A percentile compares a stretch with the other conserved stretches of the same genome.
These are phyloP conservation scores for Achlya hypogyna DNA, from an alignment of 352 stramenopile species.

Conservation along the genomic window DNA sequence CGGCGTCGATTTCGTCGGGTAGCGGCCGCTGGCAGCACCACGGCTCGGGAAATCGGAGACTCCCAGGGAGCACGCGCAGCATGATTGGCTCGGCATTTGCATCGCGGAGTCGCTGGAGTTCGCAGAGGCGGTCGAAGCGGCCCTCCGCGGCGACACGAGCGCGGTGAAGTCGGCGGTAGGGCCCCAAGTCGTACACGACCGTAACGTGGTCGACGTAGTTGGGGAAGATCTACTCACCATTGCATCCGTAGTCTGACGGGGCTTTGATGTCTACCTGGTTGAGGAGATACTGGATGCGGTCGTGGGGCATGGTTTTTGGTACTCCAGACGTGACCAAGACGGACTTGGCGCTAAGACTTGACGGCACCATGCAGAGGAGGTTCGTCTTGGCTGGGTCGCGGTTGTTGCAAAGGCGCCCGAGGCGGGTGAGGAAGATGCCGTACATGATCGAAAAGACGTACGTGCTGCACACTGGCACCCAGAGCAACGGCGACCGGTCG, in stretches of 20 bases:
- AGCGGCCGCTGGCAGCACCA: constrained; percentile 40
- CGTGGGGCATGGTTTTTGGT: constrained; percentile 63
- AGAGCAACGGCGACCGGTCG: constrained; percentile 66
- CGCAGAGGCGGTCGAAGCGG: constrained; percentile 44
- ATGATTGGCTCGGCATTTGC: constrained; percentile 49
- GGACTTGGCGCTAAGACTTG: constrained; percentile 54
- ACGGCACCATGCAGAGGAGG: constrained; percentile 76
- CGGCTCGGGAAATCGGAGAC: constrained; percentile 42
- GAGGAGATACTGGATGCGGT: constrained; percentile 64
- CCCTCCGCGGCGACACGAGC: constrained; percentile 40
- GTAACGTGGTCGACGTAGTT: constrained; percentile 71
- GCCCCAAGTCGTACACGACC: constrained; percentile 71
- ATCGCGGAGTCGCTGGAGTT: constrained; percentile 33
- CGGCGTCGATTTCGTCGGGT: constrained; percentile 31
- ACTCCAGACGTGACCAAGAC: constrained; percentile 72
- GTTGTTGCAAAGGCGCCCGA: constrained; percentile 58
- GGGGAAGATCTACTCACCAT: constrained; percentile 34
- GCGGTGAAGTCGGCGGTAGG: constrained; percentile 55
- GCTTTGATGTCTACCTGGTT: constrained; percentile 35
- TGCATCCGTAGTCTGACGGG: not conserved
- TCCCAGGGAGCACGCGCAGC: constrained; percentile 54
- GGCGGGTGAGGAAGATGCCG: constrained; percentile 50
- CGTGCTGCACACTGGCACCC: constrained; percentile 57
- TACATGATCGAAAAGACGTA: constrained; percentile 76
- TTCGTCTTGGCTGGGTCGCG: constrained; percentile 27